These are phyloP conservation scores for Pisolithus microcarpus DNA, from an alignment of 768 basidiomycete species.

Conservation along the genomic window DNA sequence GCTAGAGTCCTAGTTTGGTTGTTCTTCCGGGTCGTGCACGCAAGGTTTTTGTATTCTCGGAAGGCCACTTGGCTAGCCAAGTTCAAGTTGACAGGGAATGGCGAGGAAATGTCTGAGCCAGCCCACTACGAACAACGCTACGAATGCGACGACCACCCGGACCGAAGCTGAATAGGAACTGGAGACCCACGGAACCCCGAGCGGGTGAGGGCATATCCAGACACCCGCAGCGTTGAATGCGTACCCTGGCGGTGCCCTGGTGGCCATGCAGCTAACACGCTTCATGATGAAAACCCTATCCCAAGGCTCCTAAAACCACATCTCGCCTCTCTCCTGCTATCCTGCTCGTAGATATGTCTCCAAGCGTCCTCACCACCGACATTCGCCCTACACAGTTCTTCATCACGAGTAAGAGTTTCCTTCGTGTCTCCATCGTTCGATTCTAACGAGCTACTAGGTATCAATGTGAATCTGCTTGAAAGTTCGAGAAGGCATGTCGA, in stretches of 20 bases:
- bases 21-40: no score
- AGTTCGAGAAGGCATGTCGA: slow-evolving; percentile 1
- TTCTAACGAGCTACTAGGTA: neutral
- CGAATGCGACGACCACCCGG: no score
- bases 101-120: no score
- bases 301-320: neutral
- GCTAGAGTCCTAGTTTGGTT: no score
- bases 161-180: neutral
- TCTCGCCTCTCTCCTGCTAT: neutral
- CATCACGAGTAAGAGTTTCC: neutral
- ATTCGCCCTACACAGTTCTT: neutral
- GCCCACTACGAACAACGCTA: no score
- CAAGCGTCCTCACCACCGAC: neutral
- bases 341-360: neutral
- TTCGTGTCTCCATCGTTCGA: neutral
- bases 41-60: no score
- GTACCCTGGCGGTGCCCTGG: neutral
- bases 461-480: neutral
- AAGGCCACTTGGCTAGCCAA: no score
- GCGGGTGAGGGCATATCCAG: neutral
- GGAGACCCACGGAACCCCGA: slow-evolving; percentile 1
- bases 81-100: no score
- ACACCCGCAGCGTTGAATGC: neutral
- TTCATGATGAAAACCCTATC: slow-evolving; percentile 1
- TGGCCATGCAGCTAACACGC: slow-evolving; percentile 1